Percentiles rank a stretch among this genome's conserved stretches.
phyloP scores from a whole-genome alignment of 495 filamentous ascomycete species.

The Aspergillus sclerotioniger region DNA sequence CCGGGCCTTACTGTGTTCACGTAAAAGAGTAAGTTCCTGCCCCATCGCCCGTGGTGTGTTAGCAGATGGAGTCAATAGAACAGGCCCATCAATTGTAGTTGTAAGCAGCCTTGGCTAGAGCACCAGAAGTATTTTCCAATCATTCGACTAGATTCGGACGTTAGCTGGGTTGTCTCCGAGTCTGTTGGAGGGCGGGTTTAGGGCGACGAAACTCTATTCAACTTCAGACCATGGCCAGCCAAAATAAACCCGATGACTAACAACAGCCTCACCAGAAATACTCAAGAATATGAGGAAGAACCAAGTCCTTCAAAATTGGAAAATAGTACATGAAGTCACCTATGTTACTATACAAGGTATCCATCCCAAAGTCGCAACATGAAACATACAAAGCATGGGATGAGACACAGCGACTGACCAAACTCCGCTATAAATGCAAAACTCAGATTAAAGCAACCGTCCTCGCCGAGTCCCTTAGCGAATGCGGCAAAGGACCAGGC shows the following conservation, averaged over 20 bases:
- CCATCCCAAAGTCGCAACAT: conserved; percentile 35
- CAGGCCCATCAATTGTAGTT: too few species aligned
- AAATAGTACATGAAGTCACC: conserved; percentile 21
- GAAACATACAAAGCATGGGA: conserved; percentile 31
- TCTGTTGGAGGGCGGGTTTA: background rate
- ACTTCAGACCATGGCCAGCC: background rate
- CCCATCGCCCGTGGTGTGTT: too few species aligned
- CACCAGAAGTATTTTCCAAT: background rate
- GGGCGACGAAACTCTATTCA: background rate
- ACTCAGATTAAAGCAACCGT: conserved; percentile 16
- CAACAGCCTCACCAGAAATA: background rate
- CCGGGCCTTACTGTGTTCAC: too few species aligned
- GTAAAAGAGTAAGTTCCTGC: too few species aligned
- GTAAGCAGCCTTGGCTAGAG: too few species aligned
- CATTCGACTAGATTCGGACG: background rate
- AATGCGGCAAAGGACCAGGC: conserved; percentile 77
- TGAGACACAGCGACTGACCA: conserved; percentile 40
- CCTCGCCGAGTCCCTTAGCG: conserved; percentile 25
- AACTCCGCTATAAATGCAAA: conserved; percentile 49
- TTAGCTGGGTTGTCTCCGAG: too few species aligned
- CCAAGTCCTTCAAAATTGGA: background rate
- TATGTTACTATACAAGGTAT: conserved; percentile 43
- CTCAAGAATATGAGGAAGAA: background rate
- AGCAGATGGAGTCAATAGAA: too few species aligned
- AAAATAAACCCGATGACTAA: too few species aligned